phyloP scores from a whole-genome alignment of 2,329 filamentous ascomycete species.

The Hymenoscyphus fraxineus region DNA sequence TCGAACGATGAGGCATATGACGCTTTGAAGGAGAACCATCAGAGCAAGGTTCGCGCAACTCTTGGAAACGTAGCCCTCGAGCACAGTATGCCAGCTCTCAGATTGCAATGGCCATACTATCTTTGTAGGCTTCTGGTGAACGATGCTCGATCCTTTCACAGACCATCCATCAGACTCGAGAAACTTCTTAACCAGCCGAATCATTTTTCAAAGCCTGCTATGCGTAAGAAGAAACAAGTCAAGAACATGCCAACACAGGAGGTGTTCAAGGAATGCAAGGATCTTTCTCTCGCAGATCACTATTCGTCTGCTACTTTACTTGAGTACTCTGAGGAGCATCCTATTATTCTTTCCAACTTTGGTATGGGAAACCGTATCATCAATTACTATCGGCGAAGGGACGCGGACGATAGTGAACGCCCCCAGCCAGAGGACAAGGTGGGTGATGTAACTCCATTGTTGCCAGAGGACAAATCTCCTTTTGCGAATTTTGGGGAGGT shows the following conservation, averaged over 20 bases:
- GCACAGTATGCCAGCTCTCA: constrained; percentile 86
- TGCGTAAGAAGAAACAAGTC: constrained; percentile 76
- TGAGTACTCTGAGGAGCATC: constrained; percentile 93
- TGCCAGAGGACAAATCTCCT: constrained; percentile 92
- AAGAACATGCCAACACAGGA: constrained; percentile 76
- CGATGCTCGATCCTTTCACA: constrained; percentile 78
- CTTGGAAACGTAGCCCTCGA: constrained; percentile 90
- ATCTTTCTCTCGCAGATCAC: constrained; percentile 75
- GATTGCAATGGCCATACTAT: constrained; percentile 94
- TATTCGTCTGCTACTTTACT: constrained; percentile 85
- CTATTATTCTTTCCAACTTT: constrained; percentile 88
- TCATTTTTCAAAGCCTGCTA: constrained; percentile 67
- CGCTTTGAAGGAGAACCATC: constrained; percentile 91
- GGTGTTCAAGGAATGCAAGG: constrained; percentile 74
- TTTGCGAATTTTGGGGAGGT: constrained; percentile 95
- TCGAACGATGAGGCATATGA: constrained; percentile 97
- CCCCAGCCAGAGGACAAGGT: constrained; percentile 58
- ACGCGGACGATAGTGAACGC: constrained; percentile 51
- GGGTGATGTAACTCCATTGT: constrained; percentile 81
- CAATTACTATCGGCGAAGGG: constrained; percentile 91
- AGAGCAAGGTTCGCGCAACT: constrained; percentile 90
- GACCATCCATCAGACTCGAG: constrained; percentile 72
- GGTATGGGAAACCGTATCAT: constrained; percentile 95
- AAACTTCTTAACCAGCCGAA: constrained; percentile 64
- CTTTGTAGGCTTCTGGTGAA: constrained; percentile 73